Percentiles rank a stretch among this genome's conserved stretches.
Evolutionary conservation across 108 stramenopile genomes (phyloP).

Genomic region (Nitzschia sp.): DNA sequence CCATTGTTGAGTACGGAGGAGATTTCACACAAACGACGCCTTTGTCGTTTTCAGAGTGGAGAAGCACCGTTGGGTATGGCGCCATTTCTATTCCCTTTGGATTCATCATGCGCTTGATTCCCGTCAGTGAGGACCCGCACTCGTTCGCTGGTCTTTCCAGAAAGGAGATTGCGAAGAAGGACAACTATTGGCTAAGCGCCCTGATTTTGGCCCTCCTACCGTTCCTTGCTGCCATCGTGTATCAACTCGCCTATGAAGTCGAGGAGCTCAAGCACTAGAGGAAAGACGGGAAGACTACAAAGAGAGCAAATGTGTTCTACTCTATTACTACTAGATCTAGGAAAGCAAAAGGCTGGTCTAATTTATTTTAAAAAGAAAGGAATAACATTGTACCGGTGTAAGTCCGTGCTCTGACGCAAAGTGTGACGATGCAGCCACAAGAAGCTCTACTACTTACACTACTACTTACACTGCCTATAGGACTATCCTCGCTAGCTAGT

Average conservation of each 20-base stretch:
- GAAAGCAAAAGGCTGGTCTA: too few species aligned
- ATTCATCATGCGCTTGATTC: slow-evolving; percentile 67
- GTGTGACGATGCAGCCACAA: too few species aligned
- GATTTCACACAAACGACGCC: slow-evolving; percentile 72
- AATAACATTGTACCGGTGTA: too few species aligned
- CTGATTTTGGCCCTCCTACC: slow-evolving; percentile 43
- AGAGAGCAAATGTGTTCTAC: too few species aligned
- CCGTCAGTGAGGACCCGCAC: slow-evolving; percentile 63
- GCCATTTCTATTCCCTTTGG: slow-evolving; percentile 74
- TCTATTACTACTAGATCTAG: too few species aligned
- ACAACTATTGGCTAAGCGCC: slow-evolving; percentile 28
- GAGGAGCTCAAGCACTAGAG: slow-evolving; percentile 49
- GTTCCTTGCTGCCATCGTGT: slow-evolving; percentile 49
- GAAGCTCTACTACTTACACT: too few species aligned
- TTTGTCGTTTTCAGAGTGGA: slow-evolving; percentile 66
- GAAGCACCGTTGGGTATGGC: slow-evolving; percentile 54
- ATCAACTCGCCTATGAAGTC: slow-evolving; percentile 55
- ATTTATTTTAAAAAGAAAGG: too few species aligned
- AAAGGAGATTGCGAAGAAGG: slow-evolving; percentile 21
- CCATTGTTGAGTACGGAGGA: slow-evolving; percentile 89
- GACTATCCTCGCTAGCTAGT: too few species aligned
- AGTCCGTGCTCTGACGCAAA: too few species aligned
- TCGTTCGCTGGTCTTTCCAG: slow-evolving; percentile 58
- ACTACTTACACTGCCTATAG: too few species aligned
- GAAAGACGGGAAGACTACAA: too few species aligned